Evolutionary conservation across 148 eudicot genomes (phyloP).

Genomic region (Rhododendron vialii): DNA sequence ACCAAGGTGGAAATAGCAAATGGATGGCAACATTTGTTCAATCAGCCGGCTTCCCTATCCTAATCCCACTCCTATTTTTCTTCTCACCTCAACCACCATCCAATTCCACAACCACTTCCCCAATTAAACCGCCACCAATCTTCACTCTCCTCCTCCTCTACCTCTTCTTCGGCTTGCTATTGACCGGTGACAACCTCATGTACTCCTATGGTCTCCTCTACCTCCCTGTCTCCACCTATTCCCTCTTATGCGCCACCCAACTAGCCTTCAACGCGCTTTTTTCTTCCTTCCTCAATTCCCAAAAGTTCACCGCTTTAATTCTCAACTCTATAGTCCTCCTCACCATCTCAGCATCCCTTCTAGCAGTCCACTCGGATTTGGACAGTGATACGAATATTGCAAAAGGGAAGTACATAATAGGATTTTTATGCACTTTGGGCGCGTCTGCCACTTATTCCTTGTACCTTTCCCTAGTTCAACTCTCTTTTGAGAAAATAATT

Average conservation of each 20-base stretch:
- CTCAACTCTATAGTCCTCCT: conserved; percentile 42
- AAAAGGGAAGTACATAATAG: conserved; percentile 18
- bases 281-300: conserved; percentile 41
- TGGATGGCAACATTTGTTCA: conserved; percentile 53
- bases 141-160: conserved; percentile 23
- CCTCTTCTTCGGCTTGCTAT: conserved; percentile 24
- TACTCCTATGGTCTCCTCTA: conserved; percentile 41
- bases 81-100: neutral
- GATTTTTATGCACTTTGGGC: conserved; percentile 45
- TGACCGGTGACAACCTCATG: conserved; percentile 35
- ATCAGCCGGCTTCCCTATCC: conserved; percentile 43
- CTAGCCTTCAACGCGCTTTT: conserved; percentile 50
- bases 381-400: conserved; percentile 2
- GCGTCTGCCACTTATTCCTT: conserved; percentile 40
- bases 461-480: conserved; percentile 31
- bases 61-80: conserved; percentile 15
- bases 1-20: conserved; percentile 53
- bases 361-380: conserved; percentile 23
- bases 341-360: conserved; percentile 40
- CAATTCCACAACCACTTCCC: neutral
- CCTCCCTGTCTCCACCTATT: conserved; percentile 52
- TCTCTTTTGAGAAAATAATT: conserved; percentile 34
- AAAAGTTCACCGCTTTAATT: conserved; percentile 38
- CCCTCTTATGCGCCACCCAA: conserved; percentile 46
- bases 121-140: neutral